Base-by-base conservation (phyloP, 306 rosid species). In the Hippophae tibetana region DNA sequence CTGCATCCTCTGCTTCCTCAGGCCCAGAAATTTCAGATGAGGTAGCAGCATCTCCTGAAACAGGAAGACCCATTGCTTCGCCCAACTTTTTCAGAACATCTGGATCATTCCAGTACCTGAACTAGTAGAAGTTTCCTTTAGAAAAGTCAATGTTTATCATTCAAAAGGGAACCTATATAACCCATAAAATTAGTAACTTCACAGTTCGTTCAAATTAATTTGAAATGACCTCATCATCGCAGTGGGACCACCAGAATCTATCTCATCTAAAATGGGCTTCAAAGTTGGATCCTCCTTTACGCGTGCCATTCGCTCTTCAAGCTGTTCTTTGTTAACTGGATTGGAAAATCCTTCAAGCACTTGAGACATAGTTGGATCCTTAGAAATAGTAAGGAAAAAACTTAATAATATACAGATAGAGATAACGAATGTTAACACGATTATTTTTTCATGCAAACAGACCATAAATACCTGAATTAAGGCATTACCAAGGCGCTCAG, bases 271-370 rank as follows among this genome's bases (percentile, higher is more conserved):
- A 69, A 93, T 88, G 68, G 84, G 95, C 77, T 88, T 93, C 82
- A 93, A 68, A 47, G 99, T 88, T 50, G 99, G 99, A 72, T 93
- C 99, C 42, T 93, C 99, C 75, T 85, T 93, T 47, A 93, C 82
- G 60, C 86, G 90, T 42, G 97, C 76, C 97, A 93, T 93, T 70
- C 99, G 90, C 73, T 88, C 97, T 74, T 93, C 99, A 72, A 93
- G 88, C 78, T 93, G 94, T 44, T 84, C 92, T 69, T 86, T 82
- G 61, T 80, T 89, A 52, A 86, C 67, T n/a, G 99, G 99, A 76
- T 75, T 88, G 51, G 86, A 3, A 59, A 93, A 82, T 76, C 68
- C 82, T 76, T 93, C 95, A 60, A 93, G 86, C 88, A 93, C 71
- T 59, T 73, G 8, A 73, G 90, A 82, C 97, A 88, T 93, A 27